A percentile compares a stretch with the other conserved stretches of the same genome.
Evolutionary conservation across 2,329 filamentous ascomycete species (phyloP).

Genomic region (Penicillium rolfsii): DNA sequence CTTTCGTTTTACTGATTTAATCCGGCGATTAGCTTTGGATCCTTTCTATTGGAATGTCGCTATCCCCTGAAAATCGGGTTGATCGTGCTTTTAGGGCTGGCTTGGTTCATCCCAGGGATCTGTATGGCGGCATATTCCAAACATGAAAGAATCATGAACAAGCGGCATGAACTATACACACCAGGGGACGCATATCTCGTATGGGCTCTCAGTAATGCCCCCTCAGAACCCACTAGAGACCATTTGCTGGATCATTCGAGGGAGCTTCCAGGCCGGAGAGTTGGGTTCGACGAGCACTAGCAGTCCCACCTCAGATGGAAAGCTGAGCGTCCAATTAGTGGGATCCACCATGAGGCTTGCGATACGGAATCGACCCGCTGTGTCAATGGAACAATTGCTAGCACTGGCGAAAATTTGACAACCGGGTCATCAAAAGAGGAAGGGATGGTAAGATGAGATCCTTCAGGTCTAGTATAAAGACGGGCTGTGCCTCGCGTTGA

Average conservation of each 20-base stretch:
- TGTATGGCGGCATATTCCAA: not conserved
- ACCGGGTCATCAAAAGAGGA: conserved; percentile 1
- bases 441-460: not conserved
- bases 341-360: not conserved
- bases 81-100: conserved; percentile 4
- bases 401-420: not conserved
- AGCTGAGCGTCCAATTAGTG: not conserved
- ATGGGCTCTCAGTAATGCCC: not conserved
- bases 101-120: no score
- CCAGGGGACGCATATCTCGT: not conserved
- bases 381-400: conserved; percentile 6
- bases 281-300: conserved; percentile 18
- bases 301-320: conserved; percentile 7
- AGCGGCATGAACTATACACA: not conserved
- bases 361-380: conserved; percentile 15
- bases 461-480: conserved; percentile 22
- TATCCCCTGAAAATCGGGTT: conserved; percentile 1
- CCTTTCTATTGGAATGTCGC: not conserved
- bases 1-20: conserved; percentile 6
- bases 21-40: not conserved
- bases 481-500: conserved; percentile 7
- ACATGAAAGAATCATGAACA: not conserved
- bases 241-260: conserved; percentile 3
- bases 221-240: conserved; percentile 9
- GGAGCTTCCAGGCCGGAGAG: not conserved